Percentiles rank a stretch among this genome's conserved stretches.
These are phyloP conservation scores for Metschnikowia gelsemii DNA, from an alignment of 805 yeast genomes.

Conservation along the genomic window DNA sequence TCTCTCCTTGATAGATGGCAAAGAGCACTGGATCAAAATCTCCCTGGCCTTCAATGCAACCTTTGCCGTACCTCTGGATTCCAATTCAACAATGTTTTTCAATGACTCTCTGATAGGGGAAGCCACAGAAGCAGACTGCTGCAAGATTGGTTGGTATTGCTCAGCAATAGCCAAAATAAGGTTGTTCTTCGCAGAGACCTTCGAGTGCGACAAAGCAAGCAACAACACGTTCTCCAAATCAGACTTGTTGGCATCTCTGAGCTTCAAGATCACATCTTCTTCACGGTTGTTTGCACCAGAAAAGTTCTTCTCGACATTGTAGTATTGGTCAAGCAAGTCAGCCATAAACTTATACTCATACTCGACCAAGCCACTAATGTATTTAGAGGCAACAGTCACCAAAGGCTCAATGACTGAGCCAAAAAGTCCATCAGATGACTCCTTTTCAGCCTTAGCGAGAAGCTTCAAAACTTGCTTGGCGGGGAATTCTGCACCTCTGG, in stretches of 20 bases:
- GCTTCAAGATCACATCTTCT: conserved; percentile 81
- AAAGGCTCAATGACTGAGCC: conserved; percentile 69
- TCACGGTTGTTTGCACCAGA: conserved; percentile 74
- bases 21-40: conserved; percentile 91
- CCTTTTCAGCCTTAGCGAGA: conserved; percentile 61
- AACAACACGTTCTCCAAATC: conserved; percentile 70
- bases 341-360: conserved; percentile 83
- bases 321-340: conserved; percentile 66
- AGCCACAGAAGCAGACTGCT: conserved; percentile 63
- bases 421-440: conserved; percentile 43
- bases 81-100: conserved; percentile 81
- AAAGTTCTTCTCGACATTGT: conserved; percentile 74
- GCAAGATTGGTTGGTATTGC: conserved; percentile 77
- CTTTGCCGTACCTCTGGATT: conserved; percentile 86
- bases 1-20: conserved; percentile 94
- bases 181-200: conserved; percentile 91
- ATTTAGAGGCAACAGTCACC: conserved; percentile 64
- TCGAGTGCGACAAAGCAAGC: conserved; percentile 82
- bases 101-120: conserved; percentile 66
- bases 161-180: conserved; percentile 81
- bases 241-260: conserved; percentile 85
- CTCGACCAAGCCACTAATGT: conserved; percentile 70
- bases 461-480: conserved; percentile 78
- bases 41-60: conserved; percentile 95
- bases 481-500: conserved; percentile 84